phyloP scores from a whole-genome alignment of 495 filamentous ascomycete species.

The Neurospora sp. region DNA sequence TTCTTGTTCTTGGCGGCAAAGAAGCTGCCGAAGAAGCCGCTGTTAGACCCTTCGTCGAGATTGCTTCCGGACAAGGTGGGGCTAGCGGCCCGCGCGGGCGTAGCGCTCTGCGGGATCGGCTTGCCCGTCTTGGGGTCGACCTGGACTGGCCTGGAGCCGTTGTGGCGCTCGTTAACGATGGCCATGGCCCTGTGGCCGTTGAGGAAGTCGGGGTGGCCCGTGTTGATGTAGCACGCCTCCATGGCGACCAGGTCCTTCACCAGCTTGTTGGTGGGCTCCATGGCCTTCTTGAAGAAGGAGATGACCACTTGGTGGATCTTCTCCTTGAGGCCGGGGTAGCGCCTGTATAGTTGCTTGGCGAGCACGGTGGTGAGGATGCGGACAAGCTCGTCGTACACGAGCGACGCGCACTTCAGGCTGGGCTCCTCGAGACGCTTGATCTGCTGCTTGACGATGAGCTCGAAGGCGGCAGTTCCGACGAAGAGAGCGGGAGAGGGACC shows the following conservation, averaged over 20 bases:
- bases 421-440: conserved; percentile 96
- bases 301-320: conserved; percentile 95
- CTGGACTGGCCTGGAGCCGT: conserved; percentile 73
- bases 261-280: conserved; percentile 96
- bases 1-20: conserved; percentile 99
- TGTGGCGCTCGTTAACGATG: conserved; percentile 86
- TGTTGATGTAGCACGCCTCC: conserved; percentile 98
- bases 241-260: conserved; percentile 87
- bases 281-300: conserved; percentile 90
- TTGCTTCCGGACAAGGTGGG: conserved; percentile 43
- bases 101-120: conserved; percentile 58
- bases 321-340: conserved; percentile 91
- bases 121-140: conserved; percentile 99
- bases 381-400: conserved; percentile 97
- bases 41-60: conserved; percentile 40
- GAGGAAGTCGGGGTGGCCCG: conserved; percentile 94
- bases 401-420: conserved; percentile 87
- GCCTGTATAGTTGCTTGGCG: conserved; percentile 77
- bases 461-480: conserved; percentile 94
- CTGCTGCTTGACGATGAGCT: conserved; percentile 97
- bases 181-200: conserved; percentile 98
- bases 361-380: conserved; percentile 88
- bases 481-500: conserved; percentile 95
- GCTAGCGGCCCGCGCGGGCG: conserved; percentile 60
- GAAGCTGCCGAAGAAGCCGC: conserved; percentile 94